phyloP scores from a whole-genome alignment of 148 eudicot genomes.

The Dianthus caryophyllus region DNA sequence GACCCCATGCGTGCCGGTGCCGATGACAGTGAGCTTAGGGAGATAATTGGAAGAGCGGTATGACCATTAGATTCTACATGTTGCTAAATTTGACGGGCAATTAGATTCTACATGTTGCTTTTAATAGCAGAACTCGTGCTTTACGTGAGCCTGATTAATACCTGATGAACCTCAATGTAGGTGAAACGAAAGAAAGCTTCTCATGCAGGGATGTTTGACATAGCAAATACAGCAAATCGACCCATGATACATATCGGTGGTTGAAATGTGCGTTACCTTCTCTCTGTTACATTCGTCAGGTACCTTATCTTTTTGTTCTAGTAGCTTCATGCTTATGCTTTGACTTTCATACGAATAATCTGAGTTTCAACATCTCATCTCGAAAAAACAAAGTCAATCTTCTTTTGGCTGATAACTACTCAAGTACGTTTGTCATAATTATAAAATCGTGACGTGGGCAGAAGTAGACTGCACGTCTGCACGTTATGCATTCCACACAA shows the following conservation, averaged over 20 bases:
- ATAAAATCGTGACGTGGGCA: too few relatives aligned
- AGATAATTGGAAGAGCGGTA: conserved; percentile 80
- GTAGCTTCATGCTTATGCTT: not conserved
- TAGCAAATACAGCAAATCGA: conserved; percentile 85
- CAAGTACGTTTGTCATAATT: too few relatives aligned
- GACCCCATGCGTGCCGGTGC: conserved; percentile 86
- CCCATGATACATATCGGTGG: conserved; percentile 99
- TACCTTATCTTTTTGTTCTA: not conserved
- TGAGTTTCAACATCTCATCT: not conserved
- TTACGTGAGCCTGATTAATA: not conserved
- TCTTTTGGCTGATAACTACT: too few relatives aligned
- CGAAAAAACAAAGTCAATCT: not conserved
- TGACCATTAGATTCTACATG: not conserved
- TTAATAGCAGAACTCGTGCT: not conserved
- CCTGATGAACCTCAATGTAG: conserved; percentile 28
- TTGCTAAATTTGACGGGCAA: too few relatives aligned
- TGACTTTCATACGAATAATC: not conserved
- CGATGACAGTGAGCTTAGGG: conserved; percentile 61
- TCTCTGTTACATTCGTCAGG: conserved; percentile 11
- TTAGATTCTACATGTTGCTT: not conserved
- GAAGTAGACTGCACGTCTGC: too few relatives aligned
- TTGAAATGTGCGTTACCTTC: conserved; percentile 28
- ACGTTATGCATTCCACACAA: too few relatives aligned
- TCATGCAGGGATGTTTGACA: conserved; percentile 97
- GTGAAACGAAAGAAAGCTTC: conserved; percentile 89